Evolutionary conservation across 2,329 filamentous ascomycete genomes (phyloP), one percentile per base, ranked within the genome.

Genomic region (Biscogniauxia marginata): DNA sequence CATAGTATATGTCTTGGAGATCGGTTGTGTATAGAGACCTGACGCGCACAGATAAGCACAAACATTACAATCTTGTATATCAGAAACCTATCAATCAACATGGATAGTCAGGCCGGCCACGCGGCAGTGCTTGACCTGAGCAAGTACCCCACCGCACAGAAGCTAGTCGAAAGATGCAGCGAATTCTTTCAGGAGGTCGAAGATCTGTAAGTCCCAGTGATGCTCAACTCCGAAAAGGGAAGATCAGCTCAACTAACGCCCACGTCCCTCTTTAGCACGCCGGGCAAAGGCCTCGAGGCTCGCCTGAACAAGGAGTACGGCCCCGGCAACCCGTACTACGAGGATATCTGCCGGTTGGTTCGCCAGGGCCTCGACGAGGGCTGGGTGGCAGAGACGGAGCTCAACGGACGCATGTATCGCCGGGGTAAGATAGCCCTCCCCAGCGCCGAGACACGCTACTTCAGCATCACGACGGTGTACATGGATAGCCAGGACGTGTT

Each of bases 391-490:
- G 70, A 70, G 30, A 73, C 70, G 19, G 73, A 76, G 57, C 62
- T 80, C 46, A 70, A 75, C 39, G 79, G 79, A 1, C 71, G 69
- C 8, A 76, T 74, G 58, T 83, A 82, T 59, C 75, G 77, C 1
- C 74, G 77, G 5, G 72, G 72, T 7, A 79, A 77, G 54, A 75
- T 84, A 56, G 67, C 73, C 44, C 60, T 76, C 4, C 82, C 81
- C 1, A 73, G 68, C 2, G 68, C 73, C 7, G 71, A 74, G 34
- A 84, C 76, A 23, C 73, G 75, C 20, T 84, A 73, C 67, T 80
- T 83, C 66, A 79, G 76, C 62, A 82, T 84, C 64, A 84, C 82
- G 2, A 78, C 80, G 1, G 81, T 84, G 18, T 84, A 82, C 64
- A 83, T 84, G 75, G 74, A 82, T n/a, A 77, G 74, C 24, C 55